Evolutionary conservation across 169 alveolate species (phyloP).

Genomic region (Plasmodium sp.): DNA sequence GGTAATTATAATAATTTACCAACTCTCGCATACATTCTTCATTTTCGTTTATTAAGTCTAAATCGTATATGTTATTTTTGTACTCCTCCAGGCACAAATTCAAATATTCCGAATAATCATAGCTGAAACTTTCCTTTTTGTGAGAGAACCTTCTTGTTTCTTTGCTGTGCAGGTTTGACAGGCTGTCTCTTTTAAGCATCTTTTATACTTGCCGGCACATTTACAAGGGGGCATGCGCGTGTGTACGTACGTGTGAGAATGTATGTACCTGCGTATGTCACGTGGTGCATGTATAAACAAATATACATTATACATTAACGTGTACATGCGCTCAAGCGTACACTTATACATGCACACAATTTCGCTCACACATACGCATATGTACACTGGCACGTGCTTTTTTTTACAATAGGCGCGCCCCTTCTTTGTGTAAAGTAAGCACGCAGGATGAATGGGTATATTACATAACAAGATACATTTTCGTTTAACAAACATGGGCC

Average conservation of each 20-base stretch:
- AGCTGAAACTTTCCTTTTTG: slow-evolving; percentile 34
- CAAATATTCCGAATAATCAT: slow-evolving; percentile 63
- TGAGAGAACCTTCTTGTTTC: slow-evolving; percentile 73
- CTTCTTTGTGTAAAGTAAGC: slow-evolving; percentile 29
- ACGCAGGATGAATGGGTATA: not conserved
- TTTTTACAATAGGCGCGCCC: slow-evolving; percentile 11
- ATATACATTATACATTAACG: not conserved
- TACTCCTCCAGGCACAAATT: slow-evolving; percentile 69
- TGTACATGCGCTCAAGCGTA: slow-evolving; percentile 7
- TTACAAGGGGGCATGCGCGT: not conserved
- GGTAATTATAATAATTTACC: slow-evolving; percentile 72
- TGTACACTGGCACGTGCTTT: slow-evolving; percentile 1
- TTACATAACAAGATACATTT: slow-evolving; percentile 42
- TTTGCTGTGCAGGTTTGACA: slow-evolving; percentile 63
- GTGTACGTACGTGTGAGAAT: not conserved
- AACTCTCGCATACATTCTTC: slow-evolving; percentile 76
- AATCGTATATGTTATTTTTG: slow-evolving; percentile 69
- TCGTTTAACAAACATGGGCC: slow-evolving; percentile 35
- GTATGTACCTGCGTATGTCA: not conserved
- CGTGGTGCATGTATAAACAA: not conserved
- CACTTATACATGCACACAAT: not conserved
- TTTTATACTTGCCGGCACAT: slow-evolving; percentile 15
- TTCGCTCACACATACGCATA: slow-evolving; percentile 24
- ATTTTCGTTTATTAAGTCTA: slow-evolving; percentile 75
- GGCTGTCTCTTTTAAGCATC: slow-evolving; percentile 75